Percentiles rank a stretch among this genome's conserved stretches.
These are phyloP conservation scores for Amphirosellinia nigrospora DNA, from an alignment of 495 filamentous ascomycete species.

Conservation along the genomic window DNA sequence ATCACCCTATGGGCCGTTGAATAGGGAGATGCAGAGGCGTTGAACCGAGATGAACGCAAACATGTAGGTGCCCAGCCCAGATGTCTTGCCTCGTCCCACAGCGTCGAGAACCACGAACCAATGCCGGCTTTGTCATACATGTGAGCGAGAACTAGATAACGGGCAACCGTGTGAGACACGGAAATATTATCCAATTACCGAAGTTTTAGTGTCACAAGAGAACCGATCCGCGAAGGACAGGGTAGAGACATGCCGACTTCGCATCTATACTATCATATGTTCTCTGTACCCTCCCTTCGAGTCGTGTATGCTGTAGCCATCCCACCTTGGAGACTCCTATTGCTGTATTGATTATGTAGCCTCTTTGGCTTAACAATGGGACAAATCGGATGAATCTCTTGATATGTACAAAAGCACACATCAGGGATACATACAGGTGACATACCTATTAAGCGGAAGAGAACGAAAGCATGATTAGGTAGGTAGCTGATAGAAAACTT, in stretches of 20 bases:
- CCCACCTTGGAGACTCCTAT: slow-evolving; percentile 28
- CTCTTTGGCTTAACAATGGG: neutral
- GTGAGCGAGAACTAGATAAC: slow-evolving; percentile 24
- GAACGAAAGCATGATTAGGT: neutral
- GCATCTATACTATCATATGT: slow-evolving; percentile 38
- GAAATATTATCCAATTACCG: slow-evolving; percentile 42
- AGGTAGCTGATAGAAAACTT: neutral
- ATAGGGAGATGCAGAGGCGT: neutral
- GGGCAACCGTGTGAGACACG: slow-evolving; percentile 36
- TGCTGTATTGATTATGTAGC: slow-evolving; percentile 25
- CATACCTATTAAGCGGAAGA: neutral
- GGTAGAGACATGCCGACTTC: slow-evolving; percentile 29
- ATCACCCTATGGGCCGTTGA: neutral
- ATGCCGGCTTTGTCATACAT: slow-evolving; percentile 20
- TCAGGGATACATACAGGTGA: neutral
- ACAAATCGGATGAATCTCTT: slow-evolving; percentile 7
- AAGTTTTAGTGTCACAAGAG: slow-evolving; percentile 32
- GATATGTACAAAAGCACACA: neutral
- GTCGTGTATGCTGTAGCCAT: slow-evolving; percentile 29
- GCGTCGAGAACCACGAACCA: slow-evolving; percentile 27
- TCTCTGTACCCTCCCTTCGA: slow-evolving; percentile 34
- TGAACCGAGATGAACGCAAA: slow-evolving; percentile 27
- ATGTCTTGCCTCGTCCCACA: slow-evolving; percentile 28
- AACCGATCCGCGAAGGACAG: slow-evolving; percentile 33
- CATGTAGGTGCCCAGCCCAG: slow-evolving; percentile 27